A percentile compares a stretch with the other conserved stretches of the same genome.
Conservation (phyloP, 1,139 yeast species). For the Groenewaldozyma sp. region DNA sequence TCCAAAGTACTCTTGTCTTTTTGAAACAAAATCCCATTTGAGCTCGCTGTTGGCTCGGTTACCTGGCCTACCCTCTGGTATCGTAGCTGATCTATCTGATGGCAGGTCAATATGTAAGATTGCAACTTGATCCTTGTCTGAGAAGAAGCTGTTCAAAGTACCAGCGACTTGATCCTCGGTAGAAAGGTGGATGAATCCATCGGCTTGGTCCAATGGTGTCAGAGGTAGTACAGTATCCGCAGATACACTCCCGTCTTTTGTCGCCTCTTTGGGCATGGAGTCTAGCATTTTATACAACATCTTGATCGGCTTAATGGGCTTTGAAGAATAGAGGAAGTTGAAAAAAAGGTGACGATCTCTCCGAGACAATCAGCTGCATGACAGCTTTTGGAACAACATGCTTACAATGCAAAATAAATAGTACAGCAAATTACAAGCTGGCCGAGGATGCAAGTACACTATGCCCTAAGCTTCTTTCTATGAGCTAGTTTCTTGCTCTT, state of each 20-base stretch:
- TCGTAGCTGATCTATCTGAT: conserved; percentile 14
- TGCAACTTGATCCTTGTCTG: conserved; percentile 15
- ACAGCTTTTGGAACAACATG: too few species aligned
- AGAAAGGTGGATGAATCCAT: conserved; percentile 26
- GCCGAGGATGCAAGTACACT: too few species aligned
- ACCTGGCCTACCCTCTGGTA: conserved; percentile 21
- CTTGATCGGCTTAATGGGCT: too few species aligned
- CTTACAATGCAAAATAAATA: too few species aligned
- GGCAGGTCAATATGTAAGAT: conserved; percentile 22
- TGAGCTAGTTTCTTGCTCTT: conserved; percentile 31
- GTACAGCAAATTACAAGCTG: too few species aligned
- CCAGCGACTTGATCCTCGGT: conserved; percentile 20
- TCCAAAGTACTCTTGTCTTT: conserved; percentile 20
- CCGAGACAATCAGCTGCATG: conserved; percentile 41
- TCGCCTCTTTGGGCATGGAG: conserved; percentile 22
- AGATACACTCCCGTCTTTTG: conserved; percentile 17
- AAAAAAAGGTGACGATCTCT: background rate
- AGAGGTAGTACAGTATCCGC: conserved; percentile 20
- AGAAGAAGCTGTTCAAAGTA: conserved; percentile 20
- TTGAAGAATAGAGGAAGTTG: background rate
- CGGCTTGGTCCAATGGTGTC: conserved; percentile 22
- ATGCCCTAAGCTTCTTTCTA: too few species aligned
- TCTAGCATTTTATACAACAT: conserved; percentile 24
- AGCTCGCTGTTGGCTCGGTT: conserved; percentile 19
- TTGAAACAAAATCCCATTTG: conserved; percentile 24